Conservation (phyloP, 2,329 filamentous ascomycete species). For the Cylindrodendrum hubeiense region DNA sequence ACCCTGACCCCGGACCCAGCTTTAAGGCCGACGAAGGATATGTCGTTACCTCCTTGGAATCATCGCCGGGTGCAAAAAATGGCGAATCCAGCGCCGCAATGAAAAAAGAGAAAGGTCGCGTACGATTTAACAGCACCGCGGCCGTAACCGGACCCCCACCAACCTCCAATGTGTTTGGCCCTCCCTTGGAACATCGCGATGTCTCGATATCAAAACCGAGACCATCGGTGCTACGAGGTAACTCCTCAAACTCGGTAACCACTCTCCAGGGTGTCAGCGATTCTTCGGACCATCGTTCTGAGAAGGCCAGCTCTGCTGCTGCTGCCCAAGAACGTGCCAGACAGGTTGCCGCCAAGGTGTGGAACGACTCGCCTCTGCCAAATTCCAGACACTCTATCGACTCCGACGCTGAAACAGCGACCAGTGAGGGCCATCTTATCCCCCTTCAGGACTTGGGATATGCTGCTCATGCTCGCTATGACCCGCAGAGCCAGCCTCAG, state of each 20-base stretch:
- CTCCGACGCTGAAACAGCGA: conserved; percentile 49
- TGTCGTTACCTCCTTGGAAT: conserved; percentile 10
- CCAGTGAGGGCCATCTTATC: conserved; percentile 47
- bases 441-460: conserved; percentile 48
- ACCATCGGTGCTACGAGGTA: conserved; percentile 58
- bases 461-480: neutral
- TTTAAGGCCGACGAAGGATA: conserved; percentile 2
- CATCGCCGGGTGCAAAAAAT: conserved; percentile 26
- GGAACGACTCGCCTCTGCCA: conserved; percentile 49
- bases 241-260: conserved; percentile 54
- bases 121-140: conserved; percentile 62
- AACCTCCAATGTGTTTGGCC: conserved; percentile 24
- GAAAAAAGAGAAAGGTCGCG: conserved; percentile 60
- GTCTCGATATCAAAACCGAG: conserved; percentile 45
- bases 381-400: conserved; percentile 53
- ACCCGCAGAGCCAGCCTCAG: conserved; percentile 23
- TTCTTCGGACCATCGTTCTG: conserved; percentile 42
- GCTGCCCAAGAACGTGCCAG: conserved; percentile 59
- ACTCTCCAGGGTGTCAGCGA: conserved; percentile 42
- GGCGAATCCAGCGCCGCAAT: conserved; percentile 27
- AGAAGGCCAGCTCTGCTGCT: conserved; percentile 50
- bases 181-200: conserved; percentile 31
- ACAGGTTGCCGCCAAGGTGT: conserved; percentile 56
- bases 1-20: conserved; percentile 37
- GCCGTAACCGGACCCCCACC: conserved; percentile 46